Conservation (phyloP, 2,329 filamentous ascomycete genomes). For the Venturia nashicola region DNA sequence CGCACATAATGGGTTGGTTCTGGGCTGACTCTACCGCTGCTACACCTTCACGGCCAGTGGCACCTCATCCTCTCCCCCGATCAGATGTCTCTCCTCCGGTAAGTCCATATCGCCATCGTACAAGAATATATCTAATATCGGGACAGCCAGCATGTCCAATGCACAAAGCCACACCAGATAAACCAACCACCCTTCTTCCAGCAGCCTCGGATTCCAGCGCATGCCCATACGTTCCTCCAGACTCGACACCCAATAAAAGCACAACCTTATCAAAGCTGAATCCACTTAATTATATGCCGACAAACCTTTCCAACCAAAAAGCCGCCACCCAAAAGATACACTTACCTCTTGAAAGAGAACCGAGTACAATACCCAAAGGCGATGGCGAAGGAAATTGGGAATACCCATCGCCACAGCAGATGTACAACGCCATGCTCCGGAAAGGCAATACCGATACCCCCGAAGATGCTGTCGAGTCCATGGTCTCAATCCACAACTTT, state of each 20-base stretch:
- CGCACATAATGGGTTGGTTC: constrained; percentile 51
- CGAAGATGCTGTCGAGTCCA: constrained; percentile 81
- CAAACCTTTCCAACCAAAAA: constrained; percentile 47
- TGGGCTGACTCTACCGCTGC: constrained; percentile 46
- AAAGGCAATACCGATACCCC: constrained; percentile 96
- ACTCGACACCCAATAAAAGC: constrained; percentile 20
- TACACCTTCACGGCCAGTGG: constrained; percentile 22
- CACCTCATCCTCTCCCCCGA: constrained; percentile 36
- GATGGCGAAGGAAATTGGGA: constrained; percentile 78
- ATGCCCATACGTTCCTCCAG: constrained; percentile 39
- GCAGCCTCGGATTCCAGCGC: constrained; percentile 28
- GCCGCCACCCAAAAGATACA: constrained; percentile 59
- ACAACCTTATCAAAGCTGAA: constrained; percentile 53
- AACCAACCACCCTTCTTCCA: constrained; percentile 17
- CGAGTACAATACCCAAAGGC: constrained; percentile 83
- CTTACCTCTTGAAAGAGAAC: constrained; percentile 70
- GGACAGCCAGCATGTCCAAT: constrained; percentile 56
- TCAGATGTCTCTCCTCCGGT: constrained; percentile 43
- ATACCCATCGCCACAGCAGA: constrained; percentile 95
- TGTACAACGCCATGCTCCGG: constrained; percentile 96
- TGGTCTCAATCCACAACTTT: constrained; percentile 98
- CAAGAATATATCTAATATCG: constrained; percentile 12
- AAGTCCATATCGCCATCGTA: constrained; percentile 18
- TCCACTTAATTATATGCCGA: constrained; percentile 93
- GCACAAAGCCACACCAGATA: constrained; percentile 37